Evolutionary conservation across 768 basidiomycete species (phyloP).

Genomic region (Cystobasidium tubakii): DNA sequence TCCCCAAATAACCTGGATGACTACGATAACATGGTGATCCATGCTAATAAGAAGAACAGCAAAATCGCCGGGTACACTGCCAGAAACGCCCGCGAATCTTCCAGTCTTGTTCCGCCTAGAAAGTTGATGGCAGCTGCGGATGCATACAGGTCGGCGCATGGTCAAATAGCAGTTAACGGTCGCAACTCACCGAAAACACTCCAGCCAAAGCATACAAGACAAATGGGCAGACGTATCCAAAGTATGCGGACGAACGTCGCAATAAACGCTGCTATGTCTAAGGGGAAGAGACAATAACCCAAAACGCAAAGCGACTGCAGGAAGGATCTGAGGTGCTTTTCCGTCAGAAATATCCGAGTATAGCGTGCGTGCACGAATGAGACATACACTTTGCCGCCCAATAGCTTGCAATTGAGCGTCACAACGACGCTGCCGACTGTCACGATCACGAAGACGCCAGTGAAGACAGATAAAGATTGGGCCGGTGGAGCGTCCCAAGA

Average conservation of each 20-base stretch:
- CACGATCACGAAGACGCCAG: constrained; percentile 76
- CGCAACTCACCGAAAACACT: constrained; percentile 81
- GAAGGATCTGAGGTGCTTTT: constrained; percentile 87
- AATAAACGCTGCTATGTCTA: constrained; percentile 81
- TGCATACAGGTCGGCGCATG: too few relatives aligned
- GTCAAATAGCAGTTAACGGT: neutral
- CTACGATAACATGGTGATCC: constrained; percentile 46
- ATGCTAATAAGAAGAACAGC: constrained; percentile 42
- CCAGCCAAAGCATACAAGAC: constrained; percentile 86
- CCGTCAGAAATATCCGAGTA: too few relatives aligned
- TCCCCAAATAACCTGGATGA: neutral
- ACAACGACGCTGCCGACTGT: constrained; percentile 83
- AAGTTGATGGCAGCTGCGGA: constrained; percentile 33
- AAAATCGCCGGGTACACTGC: constrained; percentile 80
- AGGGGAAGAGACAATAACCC: constrained; percentile 89
- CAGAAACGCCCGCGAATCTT: constrained; percentile 62
- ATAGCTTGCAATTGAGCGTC: constrained; percentile 82
- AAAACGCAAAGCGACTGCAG: constrained; percentile 92
- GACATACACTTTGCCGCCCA: constrained; percentile 53
- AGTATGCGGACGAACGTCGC: constrained; percentile 77
- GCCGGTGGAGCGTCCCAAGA: constrained; percentile 75
- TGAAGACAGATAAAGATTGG: constrained; percentile 84
- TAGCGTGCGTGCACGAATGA: too few relatives aligned
- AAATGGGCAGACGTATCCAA: constrained; percentile 78
- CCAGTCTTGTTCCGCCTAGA: constrained; percentile 88